Base-by-base conservation (phyloP, 352 stramenopile species). In the Globisporangium abappressorium region DNA sequence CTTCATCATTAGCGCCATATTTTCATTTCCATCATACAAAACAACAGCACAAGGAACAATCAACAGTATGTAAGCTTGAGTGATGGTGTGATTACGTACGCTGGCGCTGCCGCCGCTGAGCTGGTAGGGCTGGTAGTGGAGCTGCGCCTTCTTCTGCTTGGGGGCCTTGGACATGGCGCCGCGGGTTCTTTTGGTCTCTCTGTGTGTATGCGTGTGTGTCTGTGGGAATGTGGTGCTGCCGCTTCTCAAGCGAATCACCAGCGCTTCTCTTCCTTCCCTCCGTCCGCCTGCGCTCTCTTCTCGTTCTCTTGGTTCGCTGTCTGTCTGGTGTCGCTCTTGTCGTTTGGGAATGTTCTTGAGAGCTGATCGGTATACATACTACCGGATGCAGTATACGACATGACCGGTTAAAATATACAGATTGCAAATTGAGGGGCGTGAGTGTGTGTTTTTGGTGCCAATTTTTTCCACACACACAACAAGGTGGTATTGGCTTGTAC, bases 71-170 rank as follows among this genome's bases (percentile, higher is more conserved):
- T 51, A 51, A 51, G 43, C 43, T 51, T n/a, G 55, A 61, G 58
- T 56, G 65, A 70, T 62, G 54, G 64, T 49, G 20, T 64, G 57
- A 68, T 71, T 68, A 72, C 62, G 60, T 68, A 72, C 67, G 38
- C 60, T 43, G 64, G 12, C 34, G 24, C 75, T 12, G 12, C 30
- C 20, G 26, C 38, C 24, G 60, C 43, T 28, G 20, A 78, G 70
- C 76, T 94, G 85, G 76, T 94, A 94, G 12, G 85, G 85, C 76
- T 92, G 84, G 75, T 92, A 94, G 64, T 92, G 85, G 46, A 90
- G 76, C 71, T 89, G 76, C 57, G 66, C 66, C 67, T 89, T 92
- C 70, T 90, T 90, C 56, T 80, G 71, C 71, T 94, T 94, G 38
- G 85, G 85, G 15, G 84, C 85, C 67, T 94, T 94, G 57, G 82